Conservation (phyloP, 2,329 filamentous ascomycete genomes). For the Aspergillus japonicus region DNA sequence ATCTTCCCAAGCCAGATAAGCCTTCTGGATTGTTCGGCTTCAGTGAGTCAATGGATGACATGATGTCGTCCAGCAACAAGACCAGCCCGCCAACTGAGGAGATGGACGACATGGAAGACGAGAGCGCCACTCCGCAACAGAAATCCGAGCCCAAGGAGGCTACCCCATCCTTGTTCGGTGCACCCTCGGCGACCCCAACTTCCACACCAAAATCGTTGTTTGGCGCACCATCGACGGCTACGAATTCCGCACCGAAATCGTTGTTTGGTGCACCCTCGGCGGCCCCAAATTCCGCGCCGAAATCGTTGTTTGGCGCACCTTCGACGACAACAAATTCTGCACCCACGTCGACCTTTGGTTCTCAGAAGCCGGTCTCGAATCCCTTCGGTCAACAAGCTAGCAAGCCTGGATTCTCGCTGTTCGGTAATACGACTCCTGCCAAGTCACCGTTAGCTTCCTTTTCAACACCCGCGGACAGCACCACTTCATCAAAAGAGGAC, state of each 20-base stretch:
- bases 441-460: constrained; percentile 29
- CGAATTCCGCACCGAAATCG: background rate
- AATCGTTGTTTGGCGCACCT: constrained; percentile 18
- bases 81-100: constrained; percentile 34
- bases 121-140: constrained; percentile 19
- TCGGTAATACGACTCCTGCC: constrained; percentile 26
- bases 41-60: constrained; percentile 39
- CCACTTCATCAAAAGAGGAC: constrained; percentile 35
- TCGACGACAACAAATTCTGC: background rate
- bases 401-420: constrained; percentile 33
- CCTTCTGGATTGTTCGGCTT: constrained; percentile 39
- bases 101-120: constrained; percentile 39
- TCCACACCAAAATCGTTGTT: constrained; percentile 27
- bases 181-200: constrained; percentile 22
- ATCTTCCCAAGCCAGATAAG: constrained; percentile 41
- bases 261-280: constrained; percentile 16
- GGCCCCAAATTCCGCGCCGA: constrained; percentile 22
- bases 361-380: constrained; percentile 4
- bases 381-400: constrained; percentile 25
- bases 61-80: constrained; percentile 37
- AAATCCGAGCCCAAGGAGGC: constrained; percentile 23
- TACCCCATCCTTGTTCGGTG: constrained; percentile 28
- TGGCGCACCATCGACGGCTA: background rate
- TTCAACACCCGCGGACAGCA: constrained; percentile 36
- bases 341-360: background rate